Evolutionary conservation across 1,139 yeast genomes (phyloP), one percentile per base, ranked within the genome.

Genomic region (Scheffersomyces segobiensis): DNA sequence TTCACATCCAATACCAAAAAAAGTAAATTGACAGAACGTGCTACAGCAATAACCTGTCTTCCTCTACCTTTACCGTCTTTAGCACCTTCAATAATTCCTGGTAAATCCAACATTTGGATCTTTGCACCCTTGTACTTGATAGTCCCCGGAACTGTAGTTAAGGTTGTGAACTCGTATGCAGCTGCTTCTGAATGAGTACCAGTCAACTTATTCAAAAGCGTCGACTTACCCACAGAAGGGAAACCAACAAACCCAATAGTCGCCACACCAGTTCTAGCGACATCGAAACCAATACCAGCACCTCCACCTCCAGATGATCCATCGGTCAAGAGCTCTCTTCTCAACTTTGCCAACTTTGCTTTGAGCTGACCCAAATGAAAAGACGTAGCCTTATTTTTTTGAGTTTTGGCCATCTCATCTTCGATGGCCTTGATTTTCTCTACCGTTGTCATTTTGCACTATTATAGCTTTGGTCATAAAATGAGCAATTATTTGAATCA

Each of bases 61-160:
- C 99, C 99, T 81, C 99, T 87, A 80, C 99, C 99, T 75, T 93
- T 91, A 77, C 99, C 99, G 70, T 95, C 98, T 68, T 93, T 93
- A 59, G 99, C 99, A 75, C 99, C 99, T 76, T 96, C 98, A 67
- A 95, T 95, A 69, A 95, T 95, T 73, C 99, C 99, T 3, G 99
- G 99, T 67, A 95, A 83, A 85, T 95, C 99, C 71, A 95, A 81
- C 96, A 96, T 92, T 78, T 95, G 99, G 65, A 95, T 88, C 79
- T 92, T 93, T 55, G 99, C 98, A 70, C 99, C 99, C 68, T 93
- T 92, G 72, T 92, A 93, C 74, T 91, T 89, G 70, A 95, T 92
- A 54, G 92, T 91, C 75, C 99, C 99, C 0, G 98, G 98, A 58
- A 95, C 98, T 0, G 99, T 93, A 26, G 98, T 96, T 71, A 95